phyloP scores from a whole-genome alignment of 257 asterid genomes.

The Solanum appendiculatum region DNA sequence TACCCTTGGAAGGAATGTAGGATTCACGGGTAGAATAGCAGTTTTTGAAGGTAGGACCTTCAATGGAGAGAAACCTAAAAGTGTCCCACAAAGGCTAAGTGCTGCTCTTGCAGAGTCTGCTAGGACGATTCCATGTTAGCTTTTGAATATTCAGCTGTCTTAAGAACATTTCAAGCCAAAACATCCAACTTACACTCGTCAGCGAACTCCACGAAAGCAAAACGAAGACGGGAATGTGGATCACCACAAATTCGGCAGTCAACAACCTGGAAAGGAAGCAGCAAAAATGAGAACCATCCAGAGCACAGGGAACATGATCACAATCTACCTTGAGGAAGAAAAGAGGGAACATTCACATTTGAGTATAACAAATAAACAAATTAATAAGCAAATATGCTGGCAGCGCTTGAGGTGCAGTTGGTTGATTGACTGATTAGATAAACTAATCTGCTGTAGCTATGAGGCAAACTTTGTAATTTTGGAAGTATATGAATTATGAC shows the following conservation, averaged over 20 bases:
- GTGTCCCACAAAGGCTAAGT: slow-evolving; percentile 56
- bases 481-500: background rate
- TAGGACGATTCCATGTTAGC: slow-evolving; percentile 3
- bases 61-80: slow-evolving; percentile 68
- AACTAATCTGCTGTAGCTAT: background rate
- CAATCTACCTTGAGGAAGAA: background rate
- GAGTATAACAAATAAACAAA: background rate
- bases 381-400: background rate
- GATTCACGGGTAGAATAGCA: slow-evolving; percentile 93
- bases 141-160: slow-evolving; percentile 1
- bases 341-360: background rate
- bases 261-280: slow-evolving; percentile 52
- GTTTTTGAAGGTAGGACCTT: slow-evolving; percentile 96
- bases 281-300: background rate
- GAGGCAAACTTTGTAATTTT: background rate
- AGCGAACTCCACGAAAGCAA: slow-evolving; percentile 93
- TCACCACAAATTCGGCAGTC: slow-evolving; percentile 99
- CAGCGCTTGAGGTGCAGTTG: background rate
- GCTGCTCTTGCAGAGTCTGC: slow-evolving; percentile 81
- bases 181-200: slow-evolving; percentile 61
- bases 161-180: background rate
- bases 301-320: background rate
- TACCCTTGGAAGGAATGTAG: slow-evolving; percentile 95
- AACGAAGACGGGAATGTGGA: slow-evolving; percentile 96
- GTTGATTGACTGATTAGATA: background rate